Percentiles rank a stretch among this genome's conserved stretches.
Conservation (phyloP, 495 filamentous ascomycete species). For the Talaromyces trachyspermus region DNA sequence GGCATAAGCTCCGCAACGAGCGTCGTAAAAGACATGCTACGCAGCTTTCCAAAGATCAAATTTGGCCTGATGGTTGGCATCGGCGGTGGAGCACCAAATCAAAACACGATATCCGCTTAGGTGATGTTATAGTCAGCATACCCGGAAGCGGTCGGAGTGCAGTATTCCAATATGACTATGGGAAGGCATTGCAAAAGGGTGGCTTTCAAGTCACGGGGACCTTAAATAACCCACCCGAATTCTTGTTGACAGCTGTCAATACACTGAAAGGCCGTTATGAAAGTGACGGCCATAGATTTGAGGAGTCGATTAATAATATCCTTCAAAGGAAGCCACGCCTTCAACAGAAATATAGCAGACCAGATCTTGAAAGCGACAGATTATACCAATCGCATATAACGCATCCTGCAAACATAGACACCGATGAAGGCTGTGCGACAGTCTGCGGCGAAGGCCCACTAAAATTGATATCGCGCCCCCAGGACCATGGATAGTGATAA, state of each 20-base stretch:
- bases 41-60: slow-evolving; percentile 24
- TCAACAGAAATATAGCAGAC: slow-evolving; percentile 11
- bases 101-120: slow-evolving; percentile 18
- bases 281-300: slow-evolving; percentile 9
- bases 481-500: neutral
- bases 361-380: slow-evolving; percentile 17
- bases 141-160: slow-evolving; percentile 1
- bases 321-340: slow-evolving; percentile 9
- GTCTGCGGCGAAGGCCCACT: slow-evolving; percentile 16
- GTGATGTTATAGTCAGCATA: slow-evolving; percentile 12
- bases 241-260: slow-evolving; percentile 9
- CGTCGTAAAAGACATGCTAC: slow-evolving; percentile 24
- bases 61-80: slow-evolving; percentile 28
- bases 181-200: neutral
- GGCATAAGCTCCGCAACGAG: slow-evolving; percentile 15
- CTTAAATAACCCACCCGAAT: slow-evolving; percentile 10
- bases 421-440: slow-evolving; percentile 15
- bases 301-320: slow-evolving; percentile 10
- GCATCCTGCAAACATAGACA: slow-evolving; percentile 15
- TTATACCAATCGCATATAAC: slow-evolving; percentile 18
- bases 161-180: slow-evolving; percentile 11
- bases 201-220: neutral
- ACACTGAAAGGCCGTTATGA: slow-evolving; percentile 9
- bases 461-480: neutral
- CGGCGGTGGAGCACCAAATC: slow-evolving; percentile 18